These are phyloP conservation scores for Phellinidium pouzarii DNA, from an alignment of 1,284 basidiomycete genomes.

Conservation along the genomic window DNA sequence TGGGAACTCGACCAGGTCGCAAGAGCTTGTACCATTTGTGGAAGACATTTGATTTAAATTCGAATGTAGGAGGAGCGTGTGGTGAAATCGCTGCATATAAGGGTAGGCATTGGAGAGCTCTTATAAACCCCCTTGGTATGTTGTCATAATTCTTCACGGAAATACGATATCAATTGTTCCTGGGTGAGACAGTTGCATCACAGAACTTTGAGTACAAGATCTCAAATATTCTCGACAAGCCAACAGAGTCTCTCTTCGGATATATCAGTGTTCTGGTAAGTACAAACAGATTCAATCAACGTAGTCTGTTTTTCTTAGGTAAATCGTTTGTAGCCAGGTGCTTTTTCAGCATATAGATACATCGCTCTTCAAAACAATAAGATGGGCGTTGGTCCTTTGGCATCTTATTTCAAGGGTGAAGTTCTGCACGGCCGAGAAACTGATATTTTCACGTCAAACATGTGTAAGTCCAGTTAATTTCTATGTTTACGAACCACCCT, in stretches of 20 bases:
- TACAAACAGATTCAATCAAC: conserved; percentile 8
- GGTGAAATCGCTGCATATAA: conserved; percentile 94
- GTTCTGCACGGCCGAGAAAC: conserved; percentile 85
- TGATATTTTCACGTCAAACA: conserved; percentile 92
- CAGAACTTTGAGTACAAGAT: conserved; percentile 96
- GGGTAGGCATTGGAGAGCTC: conserved; percentile 75
- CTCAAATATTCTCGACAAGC: conserved; percentile 91
- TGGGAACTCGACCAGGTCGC: conserved; percentile 82
- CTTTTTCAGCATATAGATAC: conserved; percentile 91
- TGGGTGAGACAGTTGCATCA: conserved; percentile 62
- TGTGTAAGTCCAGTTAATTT: conserved; percentile 51
- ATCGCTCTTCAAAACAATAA: conserved; percentile 89
- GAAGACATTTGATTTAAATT: conserved; percentile 93
- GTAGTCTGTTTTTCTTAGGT: neutral
- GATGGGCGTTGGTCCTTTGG: conserved; percentile 80
- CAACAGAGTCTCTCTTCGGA: conserved; percentile 88
- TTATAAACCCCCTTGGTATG: conserved; percentile 81
- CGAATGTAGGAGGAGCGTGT: conserved; percentile 90
- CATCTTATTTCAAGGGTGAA: conserved; percentile 97
- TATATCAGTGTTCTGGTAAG: conserved; percentile 80
- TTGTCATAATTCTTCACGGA: conserved; percentile 5
- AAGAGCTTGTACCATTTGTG: conserved; percentile 89
- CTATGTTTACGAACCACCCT: conserved; percentile 9
- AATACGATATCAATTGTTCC: neutral
- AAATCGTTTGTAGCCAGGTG: conserved; percentile 62